Percentiles rank a stretch among this genome's conserved stretches.
These are phyloP conservation scores for Trebouxiophyceae sp. DNA, from an alignment of 163 green algal species.

Conservation along the genomic window DNA sequence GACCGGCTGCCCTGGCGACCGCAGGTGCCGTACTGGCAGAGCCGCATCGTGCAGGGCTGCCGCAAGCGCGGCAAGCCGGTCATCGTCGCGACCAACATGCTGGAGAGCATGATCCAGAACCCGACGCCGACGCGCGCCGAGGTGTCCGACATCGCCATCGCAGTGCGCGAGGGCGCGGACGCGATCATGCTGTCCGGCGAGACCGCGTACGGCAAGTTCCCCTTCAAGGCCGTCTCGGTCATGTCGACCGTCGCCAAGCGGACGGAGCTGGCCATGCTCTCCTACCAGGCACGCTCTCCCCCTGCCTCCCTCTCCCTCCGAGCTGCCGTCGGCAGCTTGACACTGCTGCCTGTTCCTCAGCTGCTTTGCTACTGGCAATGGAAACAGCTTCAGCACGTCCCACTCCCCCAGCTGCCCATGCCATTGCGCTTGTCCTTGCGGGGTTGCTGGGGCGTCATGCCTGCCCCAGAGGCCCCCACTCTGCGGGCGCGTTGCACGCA, in stretches of 20 bases:
- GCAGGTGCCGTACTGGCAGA: slow-evolving; percentile 46
- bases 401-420: too few species aligned
- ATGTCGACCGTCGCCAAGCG: slow-evolving; percentile 70
- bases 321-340: too few species aligned
- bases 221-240: slow-evolving; percentile 49
- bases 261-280: slow-evolving; percentile 67
- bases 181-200: slow-evolving; percentile 76
- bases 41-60: slow-evolving; percentile 50
- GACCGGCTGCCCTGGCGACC: too few species aligned
- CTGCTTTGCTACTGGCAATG: neutral
- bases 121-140: slow-evolving; percentile 67
- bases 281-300: slow-evolving; percentile 21
- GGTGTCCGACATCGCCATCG: slow-evolving; percentile 86
- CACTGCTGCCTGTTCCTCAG: neutral
- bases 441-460: too few species aligned
- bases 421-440: too few species aligned
- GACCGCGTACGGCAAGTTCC: slow-evolving; percentile 59
- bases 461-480: neutral
- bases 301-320: too few species aligned
- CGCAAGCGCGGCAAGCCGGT: slow-evolving; percentile 67
- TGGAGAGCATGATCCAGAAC: slow-evolving; percentile 79
- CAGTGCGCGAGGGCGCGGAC: slow-evolving; percentile 81
- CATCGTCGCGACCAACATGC: slow-evolving; percentile 86
- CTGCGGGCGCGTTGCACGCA: too few species aligned
- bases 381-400: too few species aligned